Evolutionary conservation across 2,329 filamentous ascomycete species (phyloP), one percentile per base, ranked within the genome.

Genomic region (Fusarium odoratissimum): DNA sequence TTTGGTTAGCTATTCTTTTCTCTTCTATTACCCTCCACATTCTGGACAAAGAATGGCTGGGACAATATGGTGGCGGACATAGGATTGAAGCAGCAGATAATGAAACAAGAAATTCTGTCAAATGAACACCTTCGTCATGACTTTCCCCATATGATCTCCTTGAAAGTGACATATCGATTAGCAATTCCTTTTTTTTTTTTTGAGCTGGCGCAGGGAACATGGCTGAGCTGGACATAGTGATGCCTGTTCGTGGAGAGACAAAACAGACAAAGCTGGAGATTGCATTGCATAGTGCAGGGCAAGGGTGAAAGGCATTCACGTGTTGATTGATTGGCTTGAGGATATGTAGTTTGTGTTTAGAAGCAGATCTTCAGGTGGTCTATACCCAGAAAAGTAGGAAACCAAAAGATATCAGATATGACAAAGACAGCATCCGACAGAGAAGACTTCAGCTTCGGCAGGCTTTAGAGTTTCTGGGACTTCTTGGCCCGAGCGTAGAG

Each of bases 361-460:
- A 57, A 49, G 64, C 21, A 60, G 52, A 17, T 25, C 25, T 41
- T 40, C 52, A 45, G 8, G 21, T 38, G 46, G 10, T 14, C 64
- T 69, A 45, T 68, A 28, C 67, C 58, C 14, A 58, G 44, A 68
- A 17, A 40, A 48, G 64, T 14, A 17, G 64, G 37, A 55, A 35
- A 44, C 41, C 14, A 33, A 44, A 54, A 69, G 58, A 68, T 68
- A 55, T 69, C 64, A 69, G 33, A 69, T 42, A 69, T 69, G 64
- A 69, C 60, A 21, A 45, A 54, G 31, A 14, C 31, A 40, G 31
- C 25, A 35, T 48, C 40, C 13, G 41, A 46, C 23, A 35, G 54
- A n/a, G 17, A 57, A 48, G 37, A 48, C 40, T 37, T 57, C 23
- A 57, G 40, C 40, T 48, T 57, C 30, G 19, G 40, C 54, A 48